Evolutionary conservation across 192 early-diverging fungal species (phyloP).

Genomic region (Coemansia sp.): DNA sequence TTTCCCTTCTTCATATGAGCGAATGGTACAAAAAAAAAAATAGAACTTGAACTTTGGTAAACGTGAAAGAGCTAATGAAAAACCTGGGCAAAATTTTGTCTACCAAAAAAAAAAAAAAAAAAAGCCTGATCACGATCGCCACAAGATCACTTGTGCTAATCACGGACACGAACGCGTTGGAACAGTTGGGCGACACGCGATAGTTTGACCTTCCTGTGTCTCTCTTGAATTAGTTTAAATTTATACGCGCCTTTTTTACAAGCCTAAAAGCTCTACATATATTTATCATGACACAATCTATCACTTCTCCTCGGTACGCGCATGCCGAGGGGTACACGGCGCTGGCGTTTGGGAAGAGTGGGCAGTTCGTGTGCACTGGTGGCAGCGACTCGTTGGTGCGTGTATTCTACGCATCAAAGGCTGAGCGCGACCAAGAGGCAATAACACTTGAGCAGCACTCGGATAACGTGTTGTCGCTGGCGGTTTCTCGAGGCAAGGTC

Average conservation of each 20-base stretch:
- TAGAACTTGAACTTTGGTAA: neutral
- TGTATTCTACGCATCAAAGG: slow-evolving; percentile 29
- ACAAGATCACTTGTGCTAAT: neutral
- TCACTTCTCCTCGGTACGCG: slow-evolving; percentile 37
- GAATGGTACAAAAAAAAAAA: neutral
- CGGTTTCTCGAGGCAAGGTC: slow-evolving; percentile 32
- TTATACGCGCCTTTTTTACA: neutral
- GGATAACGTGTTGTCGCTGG: slow-evolving; percentile 33
- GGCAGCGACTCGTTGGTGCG: slow-evolving; percentile 49
- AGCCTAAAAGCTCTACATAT: neutral
- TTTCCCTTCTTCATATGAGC: slow-evolving; percentile 5
- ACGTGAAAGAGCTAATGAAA: neutral
- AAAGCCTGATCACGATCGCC: slow-evolving; percentile 2
- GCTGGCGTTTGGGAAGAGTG: slow-evolving; percentile 28
- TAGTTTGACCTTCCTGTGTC: neutral
- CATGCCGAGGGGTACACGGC: slow-evolving; percentile 52
- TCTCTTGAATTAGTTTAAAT: neutral
- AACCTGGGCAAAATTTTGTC: neutral
- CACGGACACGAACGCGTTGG: slow-evolving; percentile 3
- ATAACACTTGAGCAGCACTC: slow-evolving; percentile 47
- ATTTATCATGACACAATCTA: slow-evolving; percentile 13
- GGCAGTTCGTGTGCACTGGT: slow-evolving; percentile 40
- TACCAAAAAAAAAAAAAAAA: neutral
- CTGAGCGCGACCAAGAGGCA: slow-evolving; percentile 45
- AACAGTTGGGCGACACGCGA: neutral